Percentiles rank a stretch among this genome's conserved stretches.
Conservation (phyloP, 208 protist species). For the Entamoeba moshkovskii region DNA sequence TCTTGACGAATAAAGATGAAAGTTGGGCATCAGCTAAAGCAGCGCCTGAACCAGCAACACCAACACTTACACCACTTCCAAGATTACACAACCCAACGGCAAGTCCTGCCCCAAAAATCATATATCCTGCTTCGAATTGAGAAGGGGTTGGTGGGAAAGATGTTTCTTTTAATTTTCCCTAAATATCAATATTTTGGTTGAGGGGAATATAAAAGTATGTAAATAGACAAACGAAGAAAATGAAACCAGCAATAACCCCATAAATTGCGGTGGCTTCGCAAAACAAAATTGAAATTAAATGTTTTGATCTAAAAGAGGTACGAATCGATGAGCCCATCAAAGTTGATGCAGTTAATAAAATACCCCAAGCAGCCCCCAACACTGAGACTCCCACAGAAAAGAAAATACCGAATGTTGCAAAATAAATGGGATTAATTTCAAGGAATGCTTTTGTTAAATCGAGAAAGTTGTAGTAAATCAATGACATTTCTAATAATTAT, state of each 20-base stretch:
- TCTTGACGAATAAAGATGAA: conserved; percentile 13
- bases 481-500: background rate
- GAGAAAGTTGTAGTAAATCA: background rate
- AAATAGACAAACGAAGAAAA: background rate
- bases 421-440: background rate
- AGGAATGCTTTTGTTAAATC: background rate
- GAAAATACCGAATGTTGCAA: background rate
- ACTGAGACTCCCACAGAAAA: background rate
- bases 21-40: conserved; percentile 15
- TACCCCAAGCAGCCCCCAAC: background rate
- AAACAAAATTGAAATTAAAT: conserved; percentile 8
- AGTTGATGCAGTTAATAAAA: background rate
- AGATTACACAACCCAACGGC: conserved; percentile 18
- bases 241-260: conserved; percentile 27
- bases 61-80: conserved; percentile 7
- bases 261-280: conserved; percentile 26
- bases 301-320: background rate
- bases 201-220: background rate
- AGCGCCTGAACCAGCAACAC: background rate
- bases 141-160: background rate
- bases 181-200: background rate
- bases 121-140: conserved; percentile 13
- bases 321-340: background rate
- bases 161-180: background rate
- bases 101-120: conserved; percentile 4